phyloP scores from a whole-genome alignment of 768 basidiomycete genomes.

The Fomitopsis serialis region DNA sequence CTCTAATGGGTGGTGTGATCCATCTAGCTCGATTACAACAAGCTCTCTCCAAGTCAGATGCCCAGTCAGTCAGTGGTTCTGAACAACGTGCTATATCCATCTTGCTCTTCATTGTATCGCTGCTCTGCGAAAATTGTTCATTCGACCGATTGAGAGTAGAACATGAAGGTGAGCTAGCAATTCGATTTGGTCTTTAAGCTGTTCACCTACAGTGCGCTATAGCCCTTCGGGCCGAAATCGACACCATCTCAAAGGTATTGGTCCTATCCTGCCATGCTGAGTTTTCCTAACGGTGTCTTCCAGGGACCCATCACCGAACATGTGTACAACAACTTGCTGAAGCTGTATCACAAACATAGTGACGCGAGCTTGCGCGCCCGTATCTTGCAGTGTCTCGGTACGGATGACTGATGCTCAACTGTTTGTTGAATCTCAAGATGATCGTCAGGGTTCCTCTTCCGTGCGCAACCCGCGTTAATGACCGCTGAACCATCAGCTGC shows the following conservation, averaged over 20 bases:
- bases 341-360: slow-evolving; percentile 63
- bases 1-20: not conserved
- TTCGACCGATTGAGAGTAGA: slow-evolving; percentile 74
- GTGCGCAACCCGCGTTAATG: slow-evolving; percentile 89
- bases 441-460: slow-evolving; percentile 72
- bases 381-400: slow-evolving; percentile 83
- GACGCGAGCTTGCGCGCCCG: slow-evolving; percentile 60
- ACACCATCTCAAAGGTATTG: slow-evolving; percentile 50
- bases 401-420: slow-evolving; percentile 10
- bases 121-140: slow-evolving; percentile 85
- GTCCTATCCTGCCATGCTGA: not conserved
- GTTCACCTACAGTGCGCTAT: not conserved
- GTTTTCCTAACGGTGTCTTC: not conserved
- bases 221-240: slow-evolving; percentile 55
- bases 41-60: slow-evolving; percentile 38
- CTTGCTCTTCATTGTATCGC: slow-evolving; percentile 76
- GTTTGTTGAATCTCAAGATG: not conserved
- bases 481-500: slow-evolving; percentile 68
- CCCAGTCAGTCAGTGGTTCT: slow-evolving; percentile 35
- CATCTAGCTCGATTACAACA: slow-evolving; percentile 59
- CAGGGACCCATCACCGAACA: slow-evolving; percentile 78
- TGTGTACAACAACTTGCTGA: slow-evolving; percentile 68
- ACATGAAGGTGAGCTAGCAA: slow-evolving; percentile 43
- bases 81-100: slow-evolving; percentile 58
- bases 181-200: not conserved